Evolutionary conservation across 768 basidiomycete genomes (phyloP).

Genomic region (Panus rudis): DNA sequence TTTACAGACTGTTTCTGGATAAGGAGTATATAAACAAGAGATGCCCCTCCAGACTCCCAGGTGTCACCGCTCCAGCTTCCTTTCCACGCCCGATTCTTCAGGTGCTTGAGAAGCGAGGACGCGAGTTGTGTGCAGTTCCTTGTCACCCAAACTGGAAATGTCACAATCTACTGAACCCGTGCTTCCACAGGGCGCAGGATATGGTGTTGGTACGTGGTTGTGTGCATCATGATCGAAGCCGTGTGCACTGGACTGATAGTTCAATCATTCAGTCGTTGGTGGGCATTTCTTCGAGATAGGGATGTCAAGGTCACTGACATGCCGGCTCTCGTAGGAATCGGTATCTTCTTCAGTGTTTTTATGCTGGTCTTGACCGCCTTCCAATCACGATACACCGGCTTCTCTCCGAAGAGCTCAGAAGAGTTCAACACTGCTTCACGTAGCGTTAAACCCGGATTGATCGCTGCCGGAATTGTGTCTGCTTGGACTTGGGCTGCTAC

Average conservation of each 20-base stretch:
- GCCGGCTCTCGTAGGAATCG: conserved; percentile 57
- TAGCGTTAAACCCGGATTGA: conserved; percentile 84
- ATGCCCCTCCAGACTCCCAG: no score
- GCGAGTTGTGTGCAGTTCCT: no score
- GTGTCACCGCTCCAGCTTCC: no score
- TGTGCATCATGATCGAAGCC: not conserved
- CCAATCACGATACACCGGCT: conserved; percentile 78
- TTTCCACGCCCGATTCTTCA: no score
- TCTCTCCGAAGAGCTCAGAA: conserved; percentile 73
- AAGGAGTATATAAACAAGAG: no score
- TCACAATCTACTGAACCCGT: conserved; percentile 27
- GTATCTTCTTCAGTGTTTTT: conserved; percentile 78
- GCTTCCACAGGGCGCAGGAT: conserved; percentile 78
- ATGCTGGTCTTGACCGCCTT: conserved; percentile 75
- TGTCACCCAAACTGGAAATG: no score
- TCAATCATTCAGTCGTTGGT: conserved; percentile 43
- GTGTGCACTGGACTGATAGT: not conserved
- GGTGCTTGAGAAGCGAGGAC: no score
- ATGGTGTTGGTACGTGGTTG: conserved; percentile 57
- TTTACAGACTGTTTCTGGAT: no score
- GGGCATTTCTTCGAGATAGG: conserved; percentile 7
- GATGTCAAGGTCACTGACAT: no score
- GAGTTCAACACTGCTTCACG: conserved; percentile 80
- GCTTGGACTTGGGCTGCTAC: conserved; percentile 93
- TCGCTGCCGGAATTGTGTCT: conserved; percentile 87